A percentile compares a stretch with the other conserved stretches of the same genome.
Conservation (phyloP, 176 grass and related monocot genomes). For the Oryza rufipogon region DNA sequence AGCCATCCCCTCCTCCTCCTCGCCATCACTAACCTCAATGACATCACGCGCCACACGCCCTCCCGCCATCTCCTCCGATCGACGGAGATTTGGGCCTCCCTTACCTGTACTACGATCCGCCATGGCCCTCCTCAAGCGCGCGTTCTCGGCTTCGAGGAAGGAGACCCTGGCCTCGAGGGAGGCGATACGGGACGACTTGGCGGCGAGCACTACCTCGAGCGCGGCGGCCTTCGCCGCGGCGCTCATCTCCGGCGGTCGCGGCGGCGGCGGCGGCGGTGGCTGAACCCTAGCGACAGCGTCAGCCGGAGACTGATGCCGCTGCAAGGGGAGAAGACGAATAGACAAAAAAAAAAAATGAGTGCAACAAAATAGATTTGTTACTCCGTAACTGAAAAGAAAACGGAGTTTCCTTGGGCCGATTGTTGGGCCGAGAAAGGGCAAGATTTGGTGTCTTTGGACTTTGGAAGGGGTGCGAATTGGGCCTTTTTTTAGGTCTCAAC, state of each 20-base stretch:
- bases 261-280: neutral
- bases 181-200: constrained; percentile 40
- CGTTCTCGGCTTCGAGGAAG: constrained; percentile 54
- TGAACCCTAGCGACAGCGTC: constrained; percentile 6
- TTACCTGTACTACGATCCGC: neutral
- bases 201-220: constrained; percentile 41
- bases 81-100: neutral
- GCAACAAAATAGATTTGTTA: no score
- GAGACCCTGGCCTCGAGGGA: constrained; percentile 49
- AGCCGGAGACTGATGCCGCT: neutral
- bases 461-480: no score
- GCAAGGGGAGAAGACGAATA: neutral
- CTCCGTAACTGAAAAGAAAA: neutral
- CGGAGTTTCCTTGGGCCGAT: neutral
- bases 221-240: neutral
- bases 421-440: neutral
- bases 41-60: neutral
- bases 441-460: no score
- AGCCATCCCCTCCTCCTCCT: neutral
- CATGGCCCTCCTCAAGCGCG: constrained; percentile 35
- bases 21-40: constrained; percentile 43
- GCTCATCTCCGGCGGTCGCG: constrained; percentile 19
- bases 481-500: no score
- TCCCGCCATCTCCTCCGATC: neutral
- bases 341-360: neutral